Evolutionary conservation across 2,329 filamentous ascomycete species (phyloP), one percentile per base, ranked within the genome.

Genomic region (Rosellinia necatrix): DNA sequence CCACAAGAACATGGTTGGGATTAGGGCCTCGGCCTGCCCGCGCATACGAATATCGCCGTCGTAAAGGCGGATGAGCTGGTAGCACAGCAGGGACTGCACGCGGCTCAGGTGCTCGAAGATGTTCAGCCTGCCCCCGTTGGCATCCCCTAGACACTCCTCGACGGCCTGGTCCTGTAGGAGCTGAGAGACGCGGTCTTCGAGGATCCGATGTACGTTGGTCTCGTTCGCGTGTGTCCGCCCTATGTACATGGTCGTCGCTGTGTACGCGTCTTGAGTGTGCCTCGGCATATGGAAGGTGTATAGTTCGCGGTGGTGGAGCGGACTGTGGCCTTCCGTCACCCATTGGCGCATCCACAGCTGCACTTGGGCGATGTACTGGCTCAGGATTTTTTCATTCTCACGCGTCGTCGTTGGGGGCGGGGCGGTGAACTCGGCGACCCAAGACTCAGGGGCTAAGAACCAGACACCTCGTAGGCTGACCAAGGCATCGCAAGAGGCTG

Each of bases 11-110:
- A 74, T 53, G 12, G 71, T 63, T 8, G 69, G 61, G 29, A 72
- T 65, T 15, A 70, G 58, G 10, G 49, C 61, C 56, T 74, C 71
- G 10, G 65, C 72, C 41, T 68, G 65, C 2, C 65, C 66, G 25
- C 71, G 66, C 60, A 71, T 68, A 17, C 65, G 62, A 21, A 73
- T 60, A 55, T 73, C 68, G 21, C 71, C 72, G 53, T 74, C 72
- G 50, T 69, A 70, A 6, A 74, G 63, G 8, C 71, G 62, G 42
- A 73, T 69, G n/a, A 67, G 53, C 51, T 73, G 70, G 56, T 73
- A 73, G n/a, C 59, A 58, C 0, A 67, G 49, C 24, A 69, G 46
- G 7, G 67, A 56, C 42, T 68, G 67, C n/a, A 68, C 66, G 2
- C 63, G 58, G 19, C 59, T 51, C 7, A 68, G 42, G 15, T 63